These are phyloP conservation scores for Canavalia gladiata DNA, from an alignment of 306 rosid genomes.

Conservation along the genomic window DNA sequence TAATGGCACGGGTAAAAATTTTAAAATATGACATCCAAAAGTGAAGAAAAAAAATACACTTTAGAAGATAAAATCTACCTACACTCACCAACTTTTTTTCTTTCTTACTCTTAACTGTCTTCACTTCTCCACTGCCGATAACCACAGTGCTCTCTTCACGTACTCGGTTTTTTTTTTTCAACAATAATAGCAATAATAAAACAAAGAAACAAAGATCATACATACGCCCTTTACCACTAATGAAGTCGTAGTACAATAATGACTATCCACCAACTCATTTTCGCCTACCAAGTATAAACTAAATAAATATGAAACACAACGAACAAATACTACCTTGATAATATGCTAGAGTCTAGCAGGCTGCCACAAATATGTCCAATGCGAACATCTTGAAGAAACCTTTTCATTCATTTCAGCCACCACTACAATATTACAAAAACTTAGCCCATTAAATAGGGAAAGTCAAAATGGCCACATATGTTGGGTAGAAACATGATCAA, in stretches of 20 bases:
- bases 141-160: too few species aligned
- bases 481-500: slow-evolving; percentile 59
- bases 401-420: slow-evolving; percentile 61
- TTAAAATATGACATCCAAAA: too few species aligned
- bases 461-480: slow-evolving; percentile 53
- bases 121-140: too few species aligned
- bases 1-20: too few species aligned
- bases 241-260: neutral
- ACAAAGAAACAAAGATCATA: neutral
- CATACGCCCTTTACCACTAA: neutral
- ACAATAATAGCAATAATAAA: neutral
- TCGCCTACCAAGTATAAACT: neutral
- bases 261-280: neutral
- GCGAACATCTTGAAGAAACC: slow-evolving; percentile 42
- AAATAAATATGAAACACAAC: neutral
- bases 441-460: slow-evolving; percentile 52
- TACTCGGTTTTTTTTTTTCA: too few species aligned
- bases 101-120: too few species aligned
- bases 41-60: too few species aligned
- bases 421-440: slow-evolving; percentile 64
- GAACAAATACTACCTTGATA: neutral
- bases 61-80: too few species aligned
- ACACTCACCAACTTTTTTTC: too few species aligned
- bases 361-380: neutral
- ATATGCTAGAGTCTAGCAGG: neutral